Percentiles rank a stretch among this genome's conserved stretches.
These are phyloP conservation scores for Artemisia annua DNA, from an alignment of 129 eudicot species.

Conservation along the genomic window DNA sequence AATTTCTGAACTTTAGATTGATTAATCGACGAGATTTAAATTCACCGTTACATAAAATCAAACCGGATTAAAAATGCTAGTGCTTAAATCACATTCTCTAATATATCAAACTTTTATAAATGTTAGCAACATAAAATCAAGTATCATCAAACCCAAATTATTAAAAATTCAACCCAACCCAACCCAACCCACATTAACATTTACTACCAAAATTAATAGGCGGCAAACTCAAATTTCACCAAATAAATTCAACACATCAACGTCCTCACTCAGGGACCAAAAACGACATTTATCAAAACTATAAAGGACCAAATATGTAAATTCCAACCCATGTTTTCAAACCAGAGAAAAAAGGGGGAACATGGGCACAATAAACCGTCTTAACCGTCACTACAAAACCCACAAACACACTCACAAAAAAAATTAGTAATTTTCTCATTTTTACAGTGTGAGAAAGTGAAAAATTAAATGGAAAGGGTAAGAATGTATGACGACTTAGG, in stretches of 20 bases:
- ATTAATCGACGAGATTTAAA: too few relatives aligned
- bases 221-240: neutral
- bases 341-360: slow-evolving; percentile 37
- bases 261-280: neutral
- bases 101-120: too few relatives aligned
- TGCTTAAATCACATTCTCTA: too few relatives aligned
- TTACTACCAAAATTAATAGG: neutral
- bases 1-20: too few relatives aligned
- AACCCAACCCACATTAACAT: neutral
- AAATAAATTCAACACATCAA: neutral
- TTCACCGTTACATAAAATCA: too few relatives aligned
- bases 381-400: slow-evolving; percentile 39
- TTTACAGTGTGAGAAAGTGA: neutral
- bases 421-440: neutral
- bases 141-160: neutral
- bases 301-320: neutral
- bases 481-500: slow-evolving; percentile 46
- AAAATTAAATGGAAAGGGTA: slow-evolving; percentile 30
- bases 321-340: slow-evolving; percentile 30
- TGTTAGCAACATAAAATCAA: neutral
- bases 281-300: neutral
- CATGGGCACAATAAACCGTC: slow-evolving; percentile 41
- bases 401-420: slow-evolving; percentile 5
- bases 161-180: too few relatives aligned
- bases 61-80: too few relatives aligned